Percentiles rank a stretch among this genome's conserved stretches.
phyloP scores from a whole-genome alignment of 306 rosid species.

The Quercus rubra region DNA sequence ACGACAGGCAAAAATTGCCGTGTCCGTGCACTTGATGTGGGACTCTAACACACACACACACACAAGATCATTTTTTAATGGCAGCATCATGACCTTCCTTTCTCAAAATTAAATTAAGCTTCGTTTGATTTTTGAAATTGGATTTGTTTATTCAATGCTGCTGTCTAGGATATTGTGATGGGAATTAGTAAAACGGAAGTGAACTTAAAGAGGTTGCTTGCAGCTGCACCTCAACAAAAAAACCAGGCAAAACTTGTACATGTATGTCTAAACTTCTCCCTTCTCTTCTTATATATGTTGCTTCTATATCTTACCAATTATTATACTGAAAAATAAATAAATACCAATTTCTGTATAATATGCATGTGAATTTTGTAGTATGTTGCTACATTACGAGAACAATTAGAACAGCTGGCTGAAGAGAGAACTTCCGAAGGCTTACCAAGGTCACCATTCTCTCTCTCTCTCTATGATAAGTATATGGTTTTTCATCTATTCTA shows the following conservation, averaged over 20 bases:
- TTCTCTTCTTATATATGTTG: not conserved
- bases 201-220: constrained; percentile 81
- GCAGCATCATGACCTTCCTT: too few relatives aligned
- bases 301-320: not conserved
- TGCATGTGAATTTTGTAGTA: constrained; percentile 47
- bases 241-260: constrained; percentile 83
- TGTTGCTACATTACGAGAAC: constrained; percentile 84
- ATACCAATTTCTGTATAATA: constrained; percentile 7
- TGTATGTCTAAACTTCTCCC: constrained; percentile 41
- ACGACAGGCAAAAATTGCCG: too few relatives aligned
- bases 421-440: constrained; percentile 79
- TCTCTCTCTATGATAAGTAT: not conserved
- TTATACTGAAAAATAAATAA: not conserved
- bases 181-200: constrained; percentile 80
- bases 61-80: too few relatives aligned
- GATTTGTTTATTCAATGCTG: not conserved
- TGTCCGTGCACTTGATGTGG: too few relatives aligned
- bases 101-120: not conserved
- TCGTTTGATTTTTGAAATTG: not conserved
- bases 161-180: constrained; percentile 44
- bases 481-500: not conserved
- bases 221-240: constrained; percentile 82
- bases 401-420: constrained; percentile 74
- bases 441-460: constrained; percentile 49
- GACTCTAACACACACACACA: too few relatives aligned